Base-by-base conservation (phyloP, 2,329 filamentous ascomycete genomes). In the Fusarium subtropicale region DNA sequence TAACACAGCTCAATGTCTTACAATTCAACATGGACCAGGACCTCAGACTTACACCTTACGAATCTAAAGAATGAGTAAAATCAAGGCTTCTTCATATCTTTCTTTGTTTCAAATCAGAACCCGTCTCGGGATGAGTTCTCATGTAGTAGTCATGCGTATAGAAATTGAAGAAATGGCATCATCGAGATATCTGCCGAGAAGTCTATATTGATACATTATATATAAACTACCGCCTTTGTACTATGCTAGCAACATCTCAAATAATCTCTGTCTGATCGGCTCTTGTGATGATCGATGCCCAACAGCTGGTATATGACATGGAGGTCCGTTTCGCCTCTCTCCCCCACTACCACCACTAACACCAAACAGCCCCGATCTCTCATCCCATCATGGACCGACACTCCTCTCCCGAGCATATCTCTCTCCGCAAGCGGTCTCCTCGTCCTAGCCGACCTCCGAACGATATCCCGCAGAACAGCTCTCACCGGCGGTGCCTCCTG, bases 361-460 rank as follows among this genome's bases (percentile, higher is more conserved):
- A 56, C 24, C 10, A 31, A 12, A 15, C 24, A 71, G 67, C 50
- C 64, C 8, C 50, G 71, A 50, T 70, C 77, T 7, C 68, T 80
- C 41, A 70, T 85, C 60, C 77, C 79, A 7, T 76, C 79, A 42
- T 86, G 84, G 83, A 76, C 79, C 1, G 77, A 78, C 18, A 81
- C 77, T 0, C 85, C 84, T 2, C 81, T 87, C 18, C 83, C 83
- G 2, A 69, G 73, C 26, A 74, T 87, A 51, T 76, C 80, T 5
- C 78, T 87, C 69, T 84, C 84, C 0, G 82, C 86, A 2, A 83
- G 83, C 11, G 88, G 87, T 10, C 81, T 90, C 11, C 77, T 90
- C 24, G 86, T 85, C 10, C 83, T 90, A 18, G 88, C 88, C 5
- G 87, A 90, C 63, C 81, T 90, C 39, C 80, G 81, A 36, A 87